Evolutionary conservation across 768 basidiomycete genomes (phyloP), one percentile per base, ranked within the genome.

Genomic region (Tricholoma saponaceum): DNA sequence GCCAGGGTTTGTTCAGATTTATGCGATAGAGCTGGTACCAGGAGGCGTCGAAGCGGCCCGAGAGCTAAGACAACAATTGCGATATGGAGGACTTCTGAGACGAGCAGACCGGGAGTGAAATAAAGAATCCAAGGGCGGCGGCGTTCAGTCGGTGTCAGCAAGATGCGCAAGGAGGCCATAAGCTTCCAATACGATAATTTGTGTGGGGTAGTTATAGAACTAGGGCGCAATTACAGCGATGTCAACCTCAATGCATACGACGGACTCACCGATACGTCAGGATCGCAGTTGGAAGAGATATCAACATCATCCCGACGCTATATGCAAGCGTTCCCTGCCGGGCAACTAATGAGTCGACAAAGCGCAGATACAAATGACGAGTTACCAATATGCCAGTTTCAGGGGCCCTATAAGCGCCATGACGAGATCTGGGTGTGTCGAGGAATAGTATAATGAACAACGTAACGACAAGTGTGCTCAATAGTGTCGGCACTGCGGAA

Each of bases 171-270:
- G 18, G 87, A 82, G 59, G 80, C 76, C 55, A 80, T 65, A 2
- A 79, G 74, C 32, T 79, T 74, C 64, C 87, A 78, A 65, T 82
- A 91, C 2, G 86, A 80, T 32, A 95, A 75, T 66, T 80, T 85
- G 70, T 89, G 83, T 0, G 92, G 92, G 1, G 92, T 94, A 1
- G 89, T 92, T 60, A 94, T 88, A 2, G 92, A 81, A 41, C 92
- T 94, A 35, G 44, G 22, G 50, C 25, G 20, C 54, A 60, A 53
- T 39, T 57, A 23, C 47, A 14, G 50, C 56, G 44, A n/a, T 18
- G 58, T 52, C 54, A 54, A 43, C 22, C 23, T 22, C 30, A 30
- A 37, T 10, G 58, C 16, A 22, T 46, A 58, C 43, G 9, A 37
- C 8, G 30, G 52, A 60, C 82, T 46, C 69, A 90, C 91, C 90